phyloP scores from a whole-genome alignment of 139 green algal genomes.

The Penium margaritaceum region DNA sequence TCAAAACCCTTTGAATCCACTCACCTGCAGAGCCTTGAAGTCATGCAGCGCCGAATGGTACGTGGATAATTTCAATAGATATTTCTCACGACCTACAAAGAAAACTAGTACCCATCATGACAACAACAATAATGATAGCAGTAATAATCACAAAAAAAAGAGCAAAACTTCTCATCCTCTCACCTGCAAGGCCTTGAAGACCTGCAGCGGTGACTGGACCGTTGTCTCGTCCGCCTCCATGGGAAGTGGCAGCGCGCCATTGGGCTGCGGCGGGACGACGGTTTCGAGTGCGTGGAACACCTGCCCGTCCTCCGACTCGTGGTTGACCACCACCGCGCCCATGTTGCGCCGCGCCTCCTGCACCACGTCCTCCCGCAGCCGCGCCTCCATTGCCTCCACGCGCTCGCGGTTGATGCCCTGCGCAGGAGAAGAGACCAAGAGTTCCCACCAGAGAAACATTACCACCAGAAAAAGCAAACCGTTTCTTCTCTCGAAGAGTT shows the following conservation, averaged over 20 bases:
- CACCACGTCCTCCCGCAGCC: conserved; percentile 78
- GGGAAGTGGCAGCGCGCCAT: neutral
- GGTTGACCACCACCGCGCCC: conserved; percentile 70
- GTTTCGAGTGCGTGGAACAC: conserved; percentile 33
- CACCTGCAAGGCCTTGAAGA: conserved; percentile 24
- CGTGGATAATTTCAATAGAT: too few species aligned
- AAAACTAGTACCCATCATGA: neutral
- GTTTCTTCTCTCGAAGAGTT: neutral
- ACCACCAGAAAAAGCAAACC: neutral
- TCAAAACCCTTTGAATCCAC: too few species aligned
- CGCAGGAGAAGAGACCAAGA: too few species aligned
- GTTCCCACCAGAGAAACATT: too few species aligned
- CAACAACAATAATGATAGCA: neutral
- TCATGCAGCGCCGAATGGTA: too few species aligned
- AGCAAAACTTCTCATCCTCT: too few species aligned
- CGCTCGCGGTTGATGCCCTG: conserved; percentile 69
- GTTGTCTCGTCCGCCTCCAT: too few species aligned
- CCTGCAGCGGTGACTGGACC: conserved; percentile 27
- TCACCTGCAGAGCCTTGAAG: too few species aligned
- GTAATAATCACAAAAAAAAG: neutral
- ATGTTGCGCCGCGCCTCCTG: conserved; percentile 58
- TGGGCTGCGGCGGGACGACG: neutral
- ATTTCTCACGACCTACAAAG: too few species aligned
- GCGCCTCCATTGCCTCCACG: conserved; percentile 82
- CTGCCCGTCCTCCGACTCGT: conserved; percentile 52